Evolutionary conservation across 805 yeast genomes (phyloP), one percentile per base, ranked within the genome.

Genomic region (Yamadazyma philogaea): DNA sequence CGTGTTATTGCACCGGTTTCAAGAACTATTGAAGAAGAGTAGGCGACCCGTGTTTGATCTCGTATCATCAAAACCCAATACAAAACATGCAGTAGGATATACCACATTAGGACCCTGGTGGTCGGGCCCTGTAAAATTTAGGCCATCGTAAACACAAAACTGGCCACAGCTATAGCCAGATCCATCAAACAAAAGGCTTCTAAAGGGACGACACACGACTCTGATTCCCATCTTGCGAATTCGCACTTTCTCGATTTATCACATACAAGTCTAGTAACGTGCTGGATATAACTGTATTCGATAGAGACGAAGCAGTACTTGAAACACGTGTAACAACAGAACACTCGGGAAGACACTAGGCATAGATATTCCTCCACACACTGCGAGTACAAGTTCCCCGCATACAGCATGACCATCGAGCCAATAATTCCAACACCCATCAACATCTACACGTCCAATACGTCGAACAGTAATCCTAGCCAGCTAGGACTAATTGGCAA

Each of bases 401-500:
- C n/a, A n/a, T n/a, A n/a, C 28, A 24, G 5, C 33, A 37, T 38
- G 42, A 22, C 42, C 7, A 19, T 33, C 7, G 27, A 34, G 15
- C 37, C 37, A 12, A 33, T 33, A 8, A 17, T 37, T 10, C 45
- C 42, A n/a, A 30, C 26, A 7, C 45, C 45, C 12, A 43, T 43
- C 10, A 43, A 43, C 36, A 31, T 43, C 22, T 38, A 33, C 35
- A 30, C 37, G 7, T 21, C 40, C 19, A 24, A 24, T n/a, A 11
- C 28, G 28, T 36, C 44, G 24, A 30, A 34, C 43, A 30, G 14
- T 14, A 19, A 24, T 16, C 16, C 16, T 37, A 39, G 19, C 28
- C 30, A 30, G 14, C 32, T 24, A 24, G 49, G 50, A 24, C 40
- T 52, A 6, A 47, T 55, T 39, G 66, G 67, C 21, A 48, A 54